Base-by-base conservation (phyloP, 495 filamentous ascomycete genomes). In the Bryoglossum gracile region DNA sequence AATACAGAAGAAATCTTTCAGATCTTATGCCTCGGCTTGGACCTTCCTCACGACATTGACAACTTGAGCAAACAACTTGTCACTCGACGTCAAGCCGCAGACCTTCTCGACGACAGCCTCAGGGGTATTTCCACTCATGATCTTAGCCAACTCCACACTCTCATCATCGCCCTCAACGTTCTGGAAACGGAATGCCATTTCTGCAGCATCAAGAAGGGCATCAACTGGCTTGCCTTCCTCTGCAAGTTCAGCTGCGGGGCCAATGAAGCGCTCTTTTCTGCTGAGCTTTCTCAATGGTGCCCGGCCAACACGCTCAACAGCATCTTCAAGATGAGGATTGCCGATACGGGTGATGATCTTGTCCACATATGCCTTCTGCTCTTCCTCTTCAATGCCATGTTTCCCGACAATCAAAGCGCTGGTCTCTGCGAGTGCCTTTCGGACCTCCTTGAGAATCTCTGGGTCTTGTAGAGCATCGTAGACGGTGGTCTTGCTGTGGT, bases 201-300 rank as follows among this genome's bases (percentile, higher is more conserved):
- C 88, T 42, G 87, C 72, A 33, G 84, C 83, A 38, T 78, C 83
- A 43, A 95, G 60, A 21, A 95, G 68, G 3, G 75, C 78, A n/a
- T 76, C 68, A 54, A 75, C 80, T 58, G 83, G 78, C 63, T 83
- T 71, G 38, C 83, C 86, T 24, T 74, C 68, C 71, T 95, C 87
- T 19, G 86, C 87, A 21, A 95, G 74, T 58, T 89, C 80, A 13
- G 86, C 76, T 11, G 89, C 89, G 18, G 92, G 92, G 52, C 87
- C 89, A 64, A 98, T 84, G 72, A 98, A 94, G 28, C 92, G 87
- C 67, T 98, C 92, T 66, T 89, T 87, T 62, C 88, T 84, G 48
- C 81, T 81, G 11, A 97, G 75, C 75, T 98, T 98, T 64, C 92
- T 81, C 48, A 97, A 68, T 8, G 92, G 92, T 33, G 91, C 92